A percentile compares a stretch with the other conserved stretches of the same genome.
phyloP scores from a whole-genome alignment of 371 early-diverging fungal genomes.

The Apophysomyces trapeziformis region DNA sequence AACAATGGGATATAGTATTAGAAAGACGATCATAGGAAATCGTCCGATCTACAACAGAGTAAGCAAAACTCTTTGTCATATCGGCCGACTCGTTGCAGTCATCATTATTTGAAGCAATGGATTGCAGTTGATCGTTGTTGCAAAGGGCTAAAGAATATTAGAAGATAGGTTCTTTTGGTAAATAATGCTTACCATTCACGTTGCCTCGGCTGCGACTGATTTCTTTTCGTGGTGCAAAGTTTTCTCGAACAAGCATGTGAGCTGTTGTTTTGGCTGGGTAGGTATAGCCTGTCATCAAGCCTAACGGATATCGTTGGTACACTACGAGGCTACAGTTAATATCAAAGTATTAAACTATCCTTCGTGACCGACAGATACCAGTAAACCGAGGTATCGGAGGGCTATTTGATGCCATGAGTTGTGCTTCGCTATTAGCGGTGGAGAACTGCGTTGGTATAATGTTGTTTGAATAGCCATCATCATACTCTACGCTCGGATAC shows the following conservation, averaged over 20 bases:
- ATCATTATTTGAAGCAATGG: background rate
- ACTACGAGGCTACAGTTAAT: background rate
- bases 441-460: background rate
- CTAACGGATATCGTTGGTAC: conserved; percentile 1
- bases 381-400: background rate
- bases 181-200: background rate
- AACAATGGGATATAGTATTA: background rate
- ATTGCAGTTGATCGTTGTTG: background rate
- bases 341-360: background rate
- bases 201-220: background rate
- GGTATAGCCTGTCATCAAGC: background rate
- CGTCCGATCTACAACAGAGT: background rate
- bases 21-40: background rate
- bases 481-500: background rate
- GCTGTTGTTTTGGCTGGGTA: background rate
- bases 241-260: background rate
- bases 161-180: background rate
- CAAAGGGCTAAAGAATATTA: background rate
- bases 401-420: background rate
- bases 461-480: background rate
- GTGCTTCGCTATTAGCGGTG: background rate
- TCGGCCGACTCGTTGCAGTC: background rate
- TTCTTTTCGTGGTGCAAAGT: background rate
- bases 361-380: background rate
- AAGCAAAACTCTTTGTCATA: background rate